Evolutionary conservation across 2,329 filamentous ascomycete genomes (phyloP).

Genomic region (Allantophomopsis cytisporea): DNA sequence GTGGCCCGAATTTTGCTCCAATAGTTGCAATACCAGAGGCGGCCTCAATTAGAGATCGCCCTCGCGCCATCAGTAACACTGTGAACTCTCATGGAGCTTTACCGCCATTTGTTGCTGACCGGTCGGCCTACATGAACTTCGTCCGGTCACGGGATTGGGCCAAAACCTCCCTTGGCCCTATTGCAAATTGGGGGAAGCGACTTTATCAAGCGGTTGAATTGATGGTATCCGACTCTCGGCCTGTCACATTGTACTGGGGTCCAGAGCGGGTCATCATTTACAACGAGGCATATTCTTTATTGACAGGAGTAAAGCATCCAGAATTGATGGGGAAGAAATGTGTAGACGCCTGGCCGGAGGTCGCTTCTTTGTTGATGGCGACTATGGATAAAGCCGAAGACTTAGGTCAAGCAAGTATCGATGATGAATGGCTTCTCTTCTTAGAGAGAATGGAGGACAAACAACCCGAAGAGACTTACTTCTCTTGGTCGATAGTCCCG

Average conservation of each 20-base stretch:
- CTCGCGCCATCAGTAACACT: too few relatives aligned
- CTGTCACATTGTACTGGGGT: slow-evolving; percentile 51
- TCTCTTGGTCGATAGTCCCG: slow-evolving; percentile 32
- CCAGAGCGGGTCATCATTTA: slow-evolving; percentile 50
- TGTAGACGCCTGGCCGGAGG: slow-evolving; percentile 43
- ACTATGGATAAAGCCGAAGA: slow-evolving; percentile 21
- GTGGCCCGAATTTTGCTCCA: too few relatives aligned
- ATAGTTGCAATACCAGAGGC: too few relatives aligned
- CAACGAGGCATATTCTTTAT: slow-evolving; percentile 55
- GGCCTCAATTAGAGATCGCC: too few relatives aligned
- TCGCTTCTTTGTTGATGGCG: slow-evolving; percentile 21
- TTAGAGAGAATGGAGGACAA: slow-evolving; percentile 24
- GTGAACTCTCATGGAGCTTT: too few relatives aligned
- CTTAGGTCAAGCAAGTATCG: slow-evolving; percentile 20
- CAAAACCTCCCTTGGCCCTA: slow-evolving; percentile 29
- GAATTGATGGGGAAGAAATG: slow-evolving; percentile 45
- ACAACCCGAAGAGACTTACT: slow-evolving; percentile 30
- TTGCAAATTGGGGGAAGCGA: slow-evolving; percentile 29
- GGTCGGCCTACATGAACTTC: slow-evolving; percentile 3
- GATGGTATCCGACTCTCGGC: slow-evolving; percentile 28
- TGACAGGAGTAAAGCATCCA: slow-evolving; percentile 53
- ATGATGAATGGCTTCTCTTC: slow-evolving; percentile 32
- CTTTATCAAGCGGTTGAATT: slow-evolving; percentile 31
- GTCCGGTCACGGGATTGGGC: slow-evolving; percentile 31
- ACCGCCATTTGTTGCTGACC: too few relatives aligned